A percentile compares a stretch with the other conserved stretches of the same genome.
Conservation (phyloP, 306 rosid genomes). For the Acacia confusa region DNA sequence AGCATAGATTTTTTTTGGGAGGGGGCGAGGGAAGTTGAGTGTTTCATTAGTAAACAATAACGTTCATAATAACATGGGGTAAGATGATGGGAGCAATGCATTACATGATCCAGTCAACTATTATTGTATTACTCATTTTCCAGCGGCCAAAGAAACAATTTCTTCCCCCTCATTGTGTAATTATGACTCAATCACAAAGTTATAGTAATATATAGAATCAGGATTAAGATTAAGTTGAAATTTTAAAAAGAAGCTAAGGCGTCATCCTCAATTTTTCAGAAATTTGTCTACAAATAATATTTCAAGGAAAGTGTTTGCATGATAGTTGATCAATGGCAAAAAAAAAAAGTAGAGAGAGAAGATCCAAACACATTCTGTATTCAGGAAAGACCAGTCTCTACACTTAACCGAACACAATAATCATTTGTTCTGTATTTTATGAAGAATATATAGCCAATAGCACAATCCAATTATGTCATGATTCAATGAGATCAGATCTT, state of each 20-base stretch:
- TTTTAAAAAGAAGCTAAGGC: background rate
- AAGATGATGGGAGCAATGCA: background rate
- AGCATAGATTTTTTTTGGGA: constrained; percentile 14
- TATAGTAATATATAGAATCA: background rate
- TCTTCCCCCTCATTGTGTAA: background rate
- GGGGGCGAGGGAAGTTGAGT: background rate
- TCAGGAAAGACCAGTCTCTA: background rate
- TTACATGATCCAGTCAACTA: constrained; percentile 21
- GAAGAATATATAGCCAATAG: background rate
- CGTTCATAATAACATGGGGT: background rate
- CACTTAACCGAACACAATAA: background rate
- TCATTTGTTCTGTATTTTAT: background rate
- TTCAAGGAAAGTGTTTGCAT: background rate
- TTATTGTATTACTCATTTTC: constrained; percentile 16
- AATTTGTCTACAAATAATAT: background rate
- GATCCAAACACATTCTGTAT: background rate
- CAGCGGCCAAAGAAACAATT: background rate
- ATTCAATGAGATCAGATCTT: constrained; percentile 21
- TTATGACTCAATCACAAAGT: background rate
- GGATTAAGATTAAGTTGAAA: background rate
- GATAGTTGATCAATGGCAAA: background rate
- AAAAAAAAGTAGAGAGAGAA: background rate
- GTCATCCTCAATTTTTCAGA: background rate
- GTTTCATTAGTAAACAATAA: background rate
- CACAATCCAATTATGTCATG: background rate